Evolutionary conservation across 1,284 basidiomycete genomes (phyloP).

Genomic region (Thecaphora thlaspeos): DNA sequence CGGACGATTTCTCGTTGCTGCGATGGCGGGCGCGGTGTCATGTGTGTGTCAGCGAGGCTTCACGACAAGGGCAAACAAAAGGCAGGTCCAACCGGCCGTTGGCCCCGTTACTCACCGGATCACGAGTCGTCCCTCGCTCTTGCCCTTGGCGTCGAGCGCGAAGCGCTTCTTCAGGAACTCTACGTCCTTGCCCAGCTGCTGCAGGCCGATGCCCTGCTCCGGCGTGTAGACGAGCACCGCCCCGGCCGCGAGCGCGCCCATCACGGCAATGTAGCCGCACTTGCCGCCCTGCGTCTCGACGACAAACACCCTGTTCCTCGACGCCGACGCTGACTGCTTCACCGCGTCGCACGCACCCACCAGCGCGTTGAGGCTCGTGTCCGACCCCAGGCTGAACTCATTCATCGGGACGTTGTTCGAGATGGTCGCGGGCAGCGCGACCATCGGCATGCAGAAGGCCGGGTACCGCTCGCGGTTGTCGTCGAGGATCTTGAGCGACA

Average conservation of each 20-base stretch:
- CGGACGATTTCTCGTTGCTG: conserved; percentile 74
- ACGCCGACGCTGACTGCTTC: conserved; percentile 94
- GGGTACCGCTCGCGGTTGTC: conserved; percentile 79
- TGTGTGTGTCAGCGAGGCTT: too few species aligned
- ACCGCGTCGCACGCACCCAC: conserved; percentile 96
- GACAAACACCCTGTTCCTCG: conserved; percentile 91
- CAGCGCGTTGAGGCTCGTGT: conserved; percentile 94
- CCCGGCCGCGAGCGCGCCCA: conserved; percentile 91
- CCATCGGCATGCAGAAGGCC: conserved; percentile 68
- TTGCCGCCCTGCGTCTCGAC: conserved; percentile 97
- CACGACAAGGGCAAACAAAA: too few species aligned
- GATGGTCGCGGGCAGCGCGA: conserved; percentile 71
- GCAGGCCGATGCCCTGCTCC: conserved; percentile 81
- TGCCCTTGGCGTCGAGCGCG: conserved; percentile 79
- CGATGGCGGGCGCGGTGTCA: background rate
- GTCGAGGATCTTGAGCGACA: conserved; percentile 74
- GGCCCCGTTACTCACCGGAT: conserved; percentile 65
- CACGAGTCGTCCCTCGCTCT: conserved; percentile 86
- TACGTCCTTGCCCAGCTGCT: conserved; percentile 79
- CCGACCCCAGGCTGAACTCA: conserved; percentile 89
- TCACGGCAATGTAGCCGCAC: conserved; percentile 90
- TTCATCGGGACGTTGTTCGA: conserved; percentile 98
- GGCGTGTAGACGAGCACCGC: conserved; percentile 92
- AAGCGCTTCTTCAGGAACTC: conserved; percentile 86
- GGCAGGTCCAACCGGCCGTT: background rate